A percentile compares a stretch with the other conserved stretches of the same genome.
phyloP scores from a whole-genome alignment of 345 rosid species.

The Stellera chamaejasme region DNA sequence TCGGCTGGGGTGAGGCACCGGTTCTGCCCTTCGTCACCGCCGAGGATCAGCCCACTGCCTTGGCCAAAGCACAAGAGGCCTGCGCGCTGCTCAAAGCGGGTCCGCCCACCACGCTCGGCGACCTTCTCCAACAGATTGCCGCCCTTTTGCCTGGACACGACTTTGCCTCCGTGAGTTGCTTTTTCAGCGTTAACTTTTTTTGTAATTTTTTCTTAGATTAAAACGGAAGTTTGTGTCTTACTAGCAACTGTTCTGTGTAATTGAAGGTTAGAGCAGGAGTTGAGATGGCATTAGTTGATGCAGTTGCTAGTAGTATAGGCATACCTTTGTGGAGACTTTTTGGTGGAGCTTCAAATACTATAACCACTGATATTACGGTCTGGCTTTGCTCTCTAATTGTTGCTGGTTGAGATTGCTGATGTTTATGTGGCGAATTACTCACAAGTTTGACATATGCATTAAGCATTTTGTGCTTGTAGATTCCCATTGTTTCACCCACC shows the following conservation, averaged over 20 bases:
- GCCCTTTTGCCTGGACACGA: conserved; percentile 55
- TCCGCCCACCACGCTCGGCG: conserved; percentile 36
- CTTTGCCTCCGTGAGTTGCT: conserved; percentile 68
- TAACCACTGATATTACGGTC: conserved; percentile 90
- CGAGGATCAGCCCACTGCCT: conserved; percentile 67
- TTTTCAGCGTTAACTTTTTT: background rate
- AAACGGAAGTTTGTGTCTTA: conserved; percentile 4
- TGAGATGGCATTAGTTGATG: conserved; percentile 94
- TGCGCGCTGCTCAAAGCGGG: conserved; percentile 40
- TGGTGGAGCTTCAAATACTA: conserved; percentile 62
- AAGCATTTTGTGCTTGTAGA: conserved; percentile 31
- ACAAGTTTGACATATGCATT: background rate
- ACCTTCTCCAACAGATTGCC: conserved; percentile 34
- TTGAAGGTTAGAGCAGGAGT: conserved; percentile 79
- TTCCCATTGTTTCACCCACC: conserved; percentile 77
- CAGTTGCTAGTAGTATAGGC: conserved; percentile 63
- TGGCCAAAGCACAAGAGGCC: conserved; percentile 56
- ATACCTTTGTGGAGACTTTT: conserved; percentile 76
- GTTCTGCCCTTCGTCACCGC: conserved; percentile 76
- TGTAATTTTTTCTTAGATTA: background rate
- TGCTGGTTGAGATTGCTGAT: too few relatives aligned
- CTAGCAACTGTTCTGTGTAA: conserved; percentile 12
- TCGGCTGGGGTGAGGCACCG: conserved; percentile 87
- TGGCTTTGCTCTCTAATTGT: conserved; percentile 18
- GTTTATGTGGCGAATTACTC: too few relatives aligned